Evolutionary conservation across 202 grass and related monocot genomes (phyloP), one percentile per base, ranked within the genome.

Genomic region (Carex arenaria): DNA sequence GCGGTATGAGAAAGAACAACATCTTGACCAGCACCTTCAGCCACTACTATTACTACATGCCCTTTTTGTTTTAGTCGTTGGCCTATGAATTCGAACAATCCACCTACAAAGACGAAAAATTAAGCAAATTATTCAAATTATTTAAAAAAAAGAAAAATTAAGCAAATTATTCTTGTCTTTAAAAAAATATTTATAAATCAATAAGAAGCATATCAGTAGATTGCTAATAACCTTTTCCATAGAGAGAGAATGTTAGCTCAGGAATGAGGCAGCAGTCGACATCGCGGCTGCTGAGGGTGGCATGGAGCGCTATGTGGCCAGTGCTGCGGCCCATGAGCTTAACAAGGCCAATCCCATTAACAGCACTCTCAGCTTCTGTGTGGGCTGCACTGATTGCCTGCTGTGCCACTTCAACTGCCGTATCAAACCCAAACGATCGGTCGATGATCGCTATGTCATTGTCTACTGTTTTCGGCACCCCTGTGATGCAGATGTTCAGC

Each of bases 371-470:
- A 7, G 95, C 91, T 78, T 98, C 95, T n/a, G 91, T 91, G 79
- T 92, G 92, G 63, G 95, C 91, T 3, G 92, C 92, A 4, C 76
- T 68, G 54, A 98, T 95, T 10, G 95, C 92, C 72, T 95, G 87
- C 81, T 93, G 95, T 34, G 95, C 89, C 26, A 98, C 88, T 77
- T 95, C 90, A 62, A 98, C 90, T 0, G 92, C 92, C 4, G 95
- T 98, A 68, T 98, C 92, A 67, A 98, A 98, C 55, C 95, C 95
- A 38, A 98, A 95, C 0, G 95, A 93, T 80, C 80, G 91, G 85
- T 95, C 95, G 47, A 98, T 98, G 90, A 98, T 98, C 67, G 92
- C 92, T n/a, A 98, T 93, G 83, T 95, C 95, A 72, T 98, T 98
- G 86, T 95, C 95, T 30, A 95, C 95, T 0, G 95, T 95, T 83